Base-by-base conservation (phyloP, 495 filamentous ascomycete genomes). In the Penicillium atrosanguineum region DNA sequence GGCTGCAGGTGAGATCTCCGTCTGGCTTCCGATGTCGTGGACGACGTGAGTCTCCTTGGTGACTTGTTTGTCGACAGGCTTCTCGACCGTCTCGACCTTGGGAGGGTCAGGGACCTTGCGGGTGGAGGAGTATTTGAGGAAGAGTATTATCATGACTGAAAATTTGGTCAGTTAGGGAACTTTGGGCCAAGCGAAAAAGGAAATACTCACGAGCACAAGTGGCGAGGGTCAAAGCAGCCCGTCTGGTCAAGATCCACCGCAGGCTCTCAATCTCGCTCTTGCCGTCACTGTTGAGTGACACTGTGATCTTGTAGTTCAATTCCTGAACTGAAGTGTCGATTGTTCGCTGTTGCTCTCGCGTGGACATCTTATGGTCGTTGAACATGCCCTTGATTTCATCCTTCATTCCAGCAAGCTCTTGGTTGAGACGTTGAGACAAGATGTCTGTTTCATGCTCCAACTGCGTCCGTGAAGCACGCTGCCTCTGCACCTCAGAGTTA, bases 361-460 rank as follows among this genome's bases (percentile, higher is more conserved):
- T 91, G 6, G 81, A 80, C 91, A 99, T 96, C 70, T 91, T 91
- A 20, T 95, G 83, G 62, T 99, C 94, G 62, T 97, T 91, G 69
- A 97, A 96, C 85, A 96, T 87, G 46, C 90, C 91, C 65, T 90
- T 92, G 38, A 97, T 82, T 36, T 92, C 90, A 65, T 99, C 93
- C 68, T 89, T 93, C 50, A 97, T 73, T 12, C 77, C 83, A 52
- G 83, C 70, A 20, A 90, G 77, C 57, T 97, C 91, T 63, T 95
- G 90, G 40, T 83, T 85, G 53, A 96, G 75, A 34, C 83, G 75
- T 71, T 97, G 92, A 44, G 80, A 87, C 43, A 97, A 65, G 26
- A 95, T 91, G 72, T 99, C 94, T n/a, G 88, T 84, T 67, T 97
- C 93, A 62, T 95, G 90, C 71, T 96, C 90, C 57, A 97, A 69